These are phyloP conservation scores for Falciphora oryzae DNA, from an alignment of 2,329 filamentous ascomycete species.

Conservation along the genomic window DNA sequence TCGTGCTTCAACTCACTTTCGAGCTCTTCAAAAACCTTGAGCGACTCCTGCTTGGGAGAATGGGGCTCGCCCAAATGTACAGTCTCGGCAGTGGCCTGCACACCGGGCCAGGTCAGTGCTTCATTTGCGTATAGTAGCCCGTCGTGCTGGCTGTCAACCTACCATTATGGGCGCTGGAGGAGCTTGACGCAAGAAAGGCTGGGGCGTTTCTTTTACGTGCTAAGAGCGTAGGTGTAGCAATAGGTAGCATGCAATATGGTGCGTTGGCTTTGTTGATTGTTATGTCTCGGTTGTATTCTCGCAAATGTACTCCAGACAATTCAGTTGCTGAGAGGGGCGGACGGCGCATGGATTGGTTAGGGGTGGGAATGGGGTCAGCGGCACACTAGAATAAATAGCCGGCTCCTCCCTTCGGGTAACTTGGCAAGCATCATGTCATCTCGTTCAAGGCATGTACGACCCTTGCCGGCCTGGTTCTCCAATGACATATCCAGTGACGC, in stretches of 20 bases:
- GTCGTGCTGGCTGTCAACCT: neutral
- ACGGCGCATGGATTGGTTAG: neutral
- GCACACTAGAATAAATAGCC: neutral
- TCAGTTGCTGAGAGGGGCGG: neutral
- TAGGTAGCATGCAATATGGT: neutral
- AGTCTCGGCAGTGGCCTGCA: conserved; percentile 46
- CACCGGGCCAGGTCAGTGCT: neutral
- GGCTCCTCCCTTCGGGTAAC: neutral
- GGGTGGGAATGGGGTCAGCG: neutral
- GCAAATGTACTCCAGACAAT: neutral
- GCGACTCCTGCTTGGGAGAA: conserved; percentile 42
- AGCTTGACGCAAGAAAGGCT: no score
- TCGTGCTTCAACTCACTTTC: conserved; percentile 45
- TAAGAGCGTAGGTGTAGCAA: no score
- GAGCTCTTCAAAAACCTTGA: conserved; percentile 43
- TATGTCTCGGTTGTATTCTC: neutral
- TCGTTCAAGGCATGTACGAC: neutral
- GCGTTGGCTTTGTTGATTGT: neutral
- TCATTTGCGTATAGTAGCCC: neutral
- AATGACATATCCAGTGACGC: neutral
- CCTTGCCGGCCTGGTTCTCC: neutral
- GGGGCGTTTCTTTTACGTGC: no score
- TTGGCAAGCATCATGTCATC: neutral
- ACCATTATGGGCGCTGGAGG: neutral
- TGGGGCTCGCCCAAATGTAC: conserved; percentile 43